Evolutionary conservation across 2,329 filamentous ascomycete genomes (phyloP).

Genomic region (Purpureocillium lavendulum): DNA sequence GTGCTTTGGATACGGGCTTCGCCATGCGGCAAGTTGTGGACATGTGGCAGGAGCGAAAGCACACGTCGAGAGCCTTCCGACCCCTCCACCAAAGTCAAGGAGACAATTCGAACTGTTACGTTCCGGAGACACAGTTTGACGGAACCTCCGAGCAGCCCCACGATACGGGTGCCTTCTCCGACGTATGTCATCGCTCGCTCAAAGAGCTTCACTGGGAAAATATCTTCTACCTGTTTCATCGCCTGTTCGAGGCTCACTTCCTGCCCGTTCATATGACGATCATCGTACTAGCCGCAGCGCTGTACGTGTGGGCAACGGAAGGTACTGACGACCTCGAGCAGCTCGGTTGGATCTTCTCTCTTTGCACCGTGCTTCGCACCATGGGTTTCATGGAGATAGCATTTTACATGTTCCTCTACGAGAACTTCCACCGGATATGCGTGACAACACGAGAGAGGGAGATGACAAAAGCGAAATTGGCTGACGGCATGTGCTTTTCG

Average conservation of each 20-base stretch:
- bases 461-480: conserved; percentile 56
- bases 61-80: conserved; percentile 44
- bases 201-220: conserved; percentile 45
- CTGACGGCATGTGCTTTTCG: conserved; percentile 58
- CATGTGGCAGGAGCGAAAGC: conserved; percentile 49
- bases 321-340: conserved; percentile 41
- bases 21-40: conserved; percentile 49
- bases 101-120: conserved; percentile 36
- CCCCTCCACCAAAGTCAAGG: conserved; percentile 44
- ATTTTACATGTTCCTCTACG: conserved; percentile 58
- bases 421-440: conserved; percentile 56
- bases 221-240: conserved; percentile 51
- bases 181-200: conserved; percentile 42
- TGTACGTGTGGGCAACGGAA: conserved; percentile 49
- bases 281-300: conserved; percentile 51
- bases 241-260: conserved; percentile 69
- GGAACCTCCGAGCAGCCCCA: conserved; percentile 29
- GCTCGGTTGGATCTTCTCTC: conserved; percentile 49
- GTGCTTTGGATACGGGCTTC: conserved; percentile 60
- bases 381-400: conserved; percentile 55
- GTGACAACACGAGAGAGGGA: conserved; percentile 53
- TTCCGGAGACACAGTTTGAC: conserved; percentile 35
- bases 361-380: conserved; percentile 52
- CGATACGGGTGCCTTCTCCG: conserved; percentile 46
- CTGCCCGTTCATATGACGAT: conserved; percentile 60